Conservation (phyloP, 1,284 basidiomycete species). For the Rhodotorula sp. region DNA sequence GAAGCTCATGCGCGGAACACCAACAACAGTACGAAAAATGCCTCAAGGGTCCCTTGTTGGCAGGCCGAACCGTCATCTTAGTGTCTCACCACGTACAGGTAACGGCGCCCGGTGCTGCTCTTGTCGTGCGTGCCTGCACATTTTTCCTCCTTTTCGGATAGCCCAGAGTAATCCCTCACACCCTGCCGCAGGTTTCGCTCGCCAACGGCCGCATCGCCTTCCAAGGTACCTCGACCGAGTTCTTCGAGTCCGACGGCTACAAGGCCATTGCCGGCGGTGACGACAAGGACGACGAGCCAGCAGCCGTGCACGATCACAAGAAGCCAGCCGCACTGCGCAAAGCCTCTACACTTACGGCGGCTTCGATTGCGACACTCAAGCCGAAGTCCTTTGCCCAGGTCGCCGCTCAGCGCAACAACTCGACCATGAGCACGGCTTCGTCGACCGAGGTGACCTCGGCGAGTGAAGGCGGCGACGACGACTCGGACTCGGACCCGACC, state of each 20-base stretch:
- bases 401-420: constrained; percentile 11
- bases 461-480: constrained; percentile 30
- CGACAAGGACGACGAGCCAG: neutral
- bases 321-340: neutral
- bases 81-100: constrained; percentile 88
- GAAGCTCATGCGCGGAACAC: neutral
- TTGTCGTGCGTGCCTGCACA: constrained; percentile 50
- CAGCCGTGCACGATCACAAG: neutral
- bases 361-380: constrained; percentile 1
- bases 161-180: too few relatives aligned
- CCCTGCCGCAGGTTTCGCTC: constrained; percentile 62
- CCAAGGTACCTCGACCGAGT: constrained; percentile 65
- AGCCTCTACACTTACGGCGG: neutral
- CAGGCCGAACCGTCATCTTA: constrained; percentile 73
- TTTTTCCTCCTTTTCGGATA: too few relatives aligned
- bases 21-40: constrained; percentile 63
- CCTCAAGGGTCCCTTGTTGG: constrained; percentile 76
- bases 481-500: constrained; percentile 23
- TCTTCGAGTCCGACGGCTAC: constrained; percentile 55
- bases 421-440: constrained; percentile 6
- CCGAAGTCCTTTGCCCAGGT: constrained; percentile 30
- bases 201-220: constrained; percentile 82
- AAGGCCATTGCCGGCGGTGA: constrained; percentile 46
- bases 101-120: constrained; percentile 66
- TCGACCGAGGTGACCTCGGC: constrained; percentile 37